Percentiles rank a stretch among this genome's conserved stretches.
These are phyloP conservation scores for Rosellinia necatrix DNA, from an alignment of 2,329 filamentous ascomycete species.

Conservation along the genomic window DNA sequence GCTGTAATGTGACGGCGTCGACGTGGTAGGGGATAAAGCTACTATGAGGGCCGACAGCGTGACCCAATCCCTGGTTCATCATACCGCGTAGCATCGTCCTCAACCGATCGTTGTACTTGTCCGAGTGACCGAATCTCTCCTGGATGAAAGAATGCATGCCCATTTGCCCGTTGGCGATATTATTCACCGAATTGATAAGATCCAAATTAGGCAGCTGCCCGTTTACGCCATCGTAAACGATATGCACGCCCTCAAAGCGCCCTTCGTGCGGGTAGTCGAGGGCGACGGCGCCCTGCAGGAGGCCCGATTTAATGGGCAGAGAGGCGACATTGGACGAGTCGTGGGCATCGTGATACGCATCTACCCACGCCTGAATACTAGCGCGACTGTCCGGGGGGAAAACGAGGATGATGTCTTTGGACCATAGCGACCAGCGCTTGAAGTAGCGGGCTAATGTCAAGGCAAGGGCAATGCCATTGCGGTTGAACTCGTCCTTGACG, in stretches of 20 bases:
- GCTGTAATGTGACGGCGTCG: slow-evolving; percentile 91
- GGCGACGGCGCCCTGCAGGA: slow-evolving; percentile 89
- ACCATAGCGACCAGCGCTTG: slow-evolving; percentile 97
- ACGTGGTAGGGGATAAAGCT: slow-evolving; percentile 98
- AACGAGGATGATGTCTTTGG: slow-evolving; percentile 95
- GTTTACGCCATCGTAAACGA: slow-evolving; percentile 94
- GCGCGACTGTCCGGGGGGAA: slow-evolving; percentile 87
- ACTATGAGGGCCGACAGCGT: slow-evolving; percentile 88
- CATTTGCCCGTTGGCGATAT: slow-evolving; percentile 90
- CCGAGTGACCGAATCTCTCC: slow-evolving; percentile 77
- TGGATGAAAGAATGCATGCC: slow-evolving; percentile 83
- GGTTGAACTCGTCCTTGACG: slow-evolving; percentile 76
- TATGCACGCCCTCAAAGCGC: slow-evolving; percentile 84
- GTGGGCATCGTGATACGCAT: slow-evolving; percentile 94
- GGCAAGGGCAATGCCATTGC: slow-evolving; percentile 83
- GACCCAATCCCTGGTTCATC: slow-evolving; percentile 86
- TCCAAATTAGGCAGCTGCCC: slow-evolving; percentile 95
- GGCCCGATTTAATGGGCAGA: slow-evolving; percentile 87
- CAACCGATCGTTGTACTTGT: slow-evolving; percentile 80
- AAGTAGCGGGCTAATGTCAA: slow-evolving; percentile 92
- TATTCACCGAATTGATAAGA: slow-evolving; percentile 89
- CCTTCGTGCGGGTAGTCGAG: slow-evolving; percentile 88
- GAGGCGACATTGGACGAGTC: slow-evolving; percentile 71
- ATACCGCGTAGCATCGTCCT: slow-evolving; percentile 90
- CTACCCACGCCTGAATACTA: slow-evolving; percentile 94